Conservation (phyloP, 768 basidiomycete species). For the Rhodotorula sphaerocarpa region DNA sequence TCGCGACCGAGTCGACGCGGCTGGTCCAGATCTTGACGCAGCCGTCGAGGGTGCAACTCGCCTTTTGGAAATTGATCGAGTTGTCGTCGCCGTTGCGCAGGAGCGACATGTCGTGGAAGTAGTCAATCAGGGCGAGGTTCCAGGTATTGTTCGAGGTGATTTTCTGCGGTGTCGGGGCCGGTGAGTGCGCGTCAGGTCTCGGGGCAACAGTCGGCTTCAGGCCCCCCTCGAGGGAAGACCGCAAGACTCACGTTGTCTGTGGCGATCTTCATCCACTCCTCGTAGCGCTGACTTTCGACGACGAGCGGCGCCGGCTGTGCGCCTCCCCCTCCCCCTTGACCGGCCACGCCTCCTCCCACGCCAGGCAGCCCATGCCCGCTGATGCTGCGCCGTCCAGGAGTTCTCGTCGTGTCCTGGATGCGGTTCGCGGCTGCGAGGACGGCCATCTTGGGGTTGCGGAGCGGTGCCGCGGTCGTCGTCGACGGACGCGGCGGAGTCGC, state of each 20-base stretch:
- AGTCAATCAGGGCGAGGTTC: conserved; percentile 96
- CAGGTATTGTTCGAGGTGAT: conserved; percentile 96
- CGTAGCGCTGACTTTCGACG: conserved; percentile 43
- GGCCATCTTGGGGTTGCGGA: conserved; percentile 1
- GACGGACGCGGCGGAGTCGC: neutral
- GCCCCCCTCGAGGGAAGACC: neutral
- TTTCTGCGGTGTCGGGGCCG: conserved; percentile 57
- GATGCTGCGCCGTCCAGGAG: neutral
- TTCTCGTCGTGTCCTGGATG: neutral
- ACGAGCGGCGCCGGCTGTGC: conserved; percentile 17
- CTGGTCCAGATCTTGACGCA: conserved; percentile 99
- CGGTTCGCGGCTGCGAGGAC: conserved; percentile 19
- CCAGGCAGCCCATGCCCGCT: no score
- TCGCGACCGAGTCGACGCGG: conserved; percentile 91
- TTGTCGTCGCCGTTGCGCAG: conserved; percentile 82
- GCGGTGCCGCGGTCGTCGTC: neutral
- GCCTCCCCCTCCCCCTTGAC: no score
- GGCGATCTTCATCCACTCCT: conserved; percentile 99
- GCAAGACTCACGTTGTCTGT: conserved; percentile 79
- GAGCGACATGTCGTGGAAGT: conserved; percentile 96
- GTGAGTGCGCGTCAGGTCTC: neutral
- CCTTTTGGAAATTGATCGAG: conserved; percentile 98
- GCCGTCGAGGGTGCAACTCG: conserved; percentile 91
- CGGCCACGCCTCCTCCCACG: no score
- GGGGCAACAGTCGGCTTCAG: no score